Evolutionary conservation across 1,139 yeast genomes (phyloP).

Genomic region (Chernovozyma sophiae-reginae): DNA sequence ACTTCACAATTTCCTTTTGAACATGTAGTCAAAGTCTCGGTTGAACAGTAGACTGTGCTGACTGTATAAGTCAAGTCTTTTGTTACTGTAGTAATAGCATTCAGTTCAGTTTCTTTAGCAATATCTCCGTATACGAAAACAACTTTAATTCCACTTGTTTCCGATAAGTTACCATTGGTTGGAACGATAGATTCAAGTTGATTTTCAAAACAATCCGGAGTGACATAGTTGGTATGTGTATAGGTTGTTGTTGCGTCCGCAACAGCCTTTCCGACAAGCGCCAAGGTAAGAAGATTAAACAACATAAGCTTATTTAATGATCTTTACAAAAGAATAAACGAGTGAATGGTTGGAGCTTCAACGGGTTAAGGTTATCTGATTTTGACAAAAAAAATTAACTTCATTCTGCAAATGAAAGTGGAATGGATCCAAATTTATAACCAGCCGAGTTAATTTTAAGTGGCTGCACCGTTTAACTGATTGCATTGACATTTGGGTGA

Average conservation of each 20-base stretch:
- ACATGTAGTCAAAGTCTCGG: constrained; percentile 12
- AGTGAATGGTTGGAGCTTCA: too few relatives aligned
- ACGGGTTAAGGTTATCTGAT: too few relatives aligned
- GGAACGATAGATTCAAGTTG: constrained; percentile 20
- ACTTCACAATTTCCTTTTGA: constrained; percentile 10
- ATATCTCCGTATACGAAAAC: constrained; percentile 27
- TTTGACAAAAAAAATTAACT: too few relatives aligned
- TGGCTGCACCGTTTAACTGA: too few relatives aligned
- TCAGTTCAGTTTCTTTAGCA: constrained; percentile 2
- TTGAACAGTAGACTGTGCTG: constrained; percentile 12
- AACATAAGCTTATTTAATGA: too few relatives aligned
- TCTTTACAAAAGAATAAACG: too few relatives aligned
- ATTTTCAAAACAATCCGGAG: constrained; percentile 25
- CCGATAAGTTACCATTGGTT: constrained; percentile 18
- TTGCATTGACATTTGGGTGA: too few relatives aligned
- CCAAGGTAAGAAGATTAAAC: not conserved
- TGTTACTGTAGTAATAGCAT: constrained; percentile 2
- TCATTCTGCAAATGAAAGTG: too few relatives aligned
- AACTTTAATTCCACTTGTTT: constrained; percentile 28
- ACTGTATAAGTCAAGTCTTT: constrained; percentile 15
- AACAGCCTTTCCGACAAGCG: constrained; percentile 2
- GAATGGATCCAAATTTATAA: too few relatives aligned
- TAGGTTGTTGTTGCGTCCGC: constrained; percentile 1
- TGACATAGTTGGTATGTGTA: constrained; percentile 29
- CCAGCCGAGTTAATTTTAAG: too few relatives aligned